Conservation (phyloP, 2,329 filamentous ascomycete genomes). For the Fusarium anthophilum region DNA sequence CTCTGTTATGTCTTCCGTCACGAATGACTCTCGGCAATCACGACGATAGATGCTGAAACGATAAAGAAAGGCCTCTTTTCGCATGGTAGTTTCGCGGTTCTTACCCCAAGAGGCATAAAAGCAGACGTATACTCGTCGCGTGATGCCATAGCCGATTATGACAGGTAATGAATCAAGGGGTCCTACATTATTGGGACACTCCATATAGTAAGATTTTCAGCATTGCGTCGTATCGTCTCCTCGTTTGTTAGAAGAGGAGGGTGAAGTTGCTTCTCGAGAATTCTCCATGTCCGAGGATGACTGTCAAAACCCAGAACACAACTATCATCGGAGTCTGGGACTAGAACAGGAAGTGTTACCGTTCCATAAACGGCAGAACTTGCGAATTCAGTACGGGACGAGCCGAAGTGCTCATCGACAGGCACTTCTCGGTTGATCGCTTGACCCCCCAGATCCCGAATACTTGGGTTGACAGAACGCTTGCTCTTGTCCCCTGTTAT, state of each 20-base stretch:
- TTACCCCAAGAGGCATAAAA: conserved; percentile 19
- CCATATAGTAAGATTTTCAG: conserved; percentile 11
- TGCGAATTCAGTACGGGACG: conserved; percentile 42
- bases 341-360: conserved; percentile 18
- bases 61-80: not conserved
- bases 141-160: conserved; percentile 15
- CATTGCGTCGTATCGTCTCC: conserved; percentile 19
- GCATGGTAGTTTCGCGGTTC: conserved; percentile 12
- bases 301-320: conserved; percentile 16
- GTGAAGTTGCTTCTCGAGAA: conserved; percentile 19
- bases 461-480: conserved; percentile 29
- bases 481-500: conserved; percentile 23
- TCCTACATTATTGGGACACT: conserved; percentile 15
- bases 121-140: not conserved
- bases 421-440: conserved; percentile 26
- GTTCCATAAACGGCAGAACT: conserved; percentile 36
- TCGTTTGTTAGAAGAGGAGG: conserved; percentile 16
- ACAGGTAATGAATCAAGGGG: conserved; percentile 17
- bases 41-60: not conserved
- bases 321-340: conserved; percentile 14
- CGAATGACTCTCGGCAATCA: conserved; percentile 1
- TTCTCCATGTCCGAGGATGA: conserved; percentile 31
- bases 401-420: conserved; percentile 37
- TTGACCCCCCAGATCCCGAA: conserved; percentile 31
- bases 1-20: conserved; percentile 2